Conservation (phyloP, 805 yeast species). For the Kodamaea jinghongensis region DNA sequence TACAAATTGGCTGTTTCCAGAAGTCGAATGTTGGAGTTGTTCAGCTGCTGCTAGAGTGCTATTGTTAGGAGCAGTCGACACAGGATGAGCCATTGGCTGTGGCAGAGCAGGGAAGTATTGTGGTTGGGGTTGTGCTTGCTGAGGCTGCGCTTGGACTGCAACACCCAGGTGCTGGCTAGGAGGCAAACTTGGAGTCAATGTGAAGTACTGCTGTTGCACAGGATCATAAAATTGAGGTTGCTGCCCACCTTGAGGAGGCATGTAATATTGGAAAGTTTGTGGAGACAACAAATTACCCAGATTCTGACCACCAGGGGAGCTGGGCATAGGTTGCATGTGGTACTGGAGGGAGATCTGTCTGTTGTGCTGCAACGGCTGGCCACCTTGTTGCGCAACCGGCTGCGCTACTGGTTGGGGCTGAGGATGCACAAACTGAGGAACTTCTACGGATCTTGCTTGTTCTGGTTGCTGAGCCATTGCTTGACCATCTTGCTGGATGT, state of each 20-base stretch:
- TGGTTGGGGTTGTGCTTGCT: slow-evolving; percentile 27
- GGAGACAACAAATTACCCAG: slow-evolving; percentile 12
- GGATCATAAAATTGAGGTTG: slow-evolving; percentile 44
- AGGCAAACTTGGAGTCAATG: slow-evolving; percentile 35
- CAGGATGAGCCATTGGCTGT: slow-evolving; percentile 10
- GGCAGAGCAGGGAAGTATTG: slow-evolving; percentile 41
- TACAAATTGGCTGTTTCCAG: slow-evolving; percentile 10
- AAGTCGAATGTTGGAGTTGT: slow-evolving; percentile 4
- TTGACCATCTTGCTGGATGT: slow-evolving; percentile 1
- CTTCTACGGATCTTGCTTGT: too few relatives aligned
- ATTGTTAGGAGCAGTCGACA: neutral
- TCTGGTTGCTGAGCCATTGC: neutral
- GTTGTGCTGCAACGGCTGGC: slow-evolving; percentile 1
- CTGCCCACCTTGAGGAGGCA: slow-evolving; percentile 20
- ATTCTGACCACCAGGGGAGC: slow-evolving; percentile 4
- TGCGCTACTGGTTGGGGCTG: neutral
- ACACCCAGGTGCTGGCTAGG: slow-evolving; percentile 27
- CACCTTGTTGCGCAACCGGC: neutral
- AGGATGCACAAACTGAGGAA: too few relatives aligned
- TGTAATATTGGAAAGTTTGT: slow-evolving; percentile 20
- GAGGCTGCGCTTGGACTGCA: slow-evolving; percentile 33
- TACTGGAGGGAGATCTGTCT: slow-evolving; percentile 3
- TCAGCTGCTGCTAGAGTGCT: slow-evolving; percentile 3
- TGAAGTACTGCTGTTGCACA: slow-evolving; percentile 42
- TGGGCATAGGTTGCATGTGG: neutral